Evolutionary conservation across 805 yeast species (phyloP), one percentile per base, ranked within the genome.

Genomic region (Ogataea henricii): DNA sequence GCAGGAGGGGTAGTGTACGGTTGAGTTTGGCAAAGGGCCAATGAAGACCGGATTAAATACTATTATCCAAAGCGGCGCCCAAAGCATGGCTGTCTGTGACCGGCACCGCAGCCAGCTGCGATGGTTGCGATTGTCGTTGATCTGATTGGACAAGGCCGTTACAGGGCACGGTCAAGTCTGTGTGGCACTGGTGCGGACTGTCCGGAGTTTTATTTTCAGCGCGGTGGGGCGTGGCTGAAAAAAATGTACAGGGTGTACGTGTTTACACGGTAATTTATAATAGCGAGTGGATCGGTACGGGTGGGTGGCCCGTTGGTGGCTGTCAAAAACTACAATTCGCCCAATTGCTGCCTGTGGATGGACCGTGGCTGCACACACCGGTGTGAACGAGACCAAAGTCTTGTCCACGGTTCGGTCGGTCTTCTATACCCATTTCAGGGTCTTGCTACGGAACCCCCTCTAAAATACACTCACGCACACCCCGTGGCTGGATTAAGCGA

Each of bases 11-110:
- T 43, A 43, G 46, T 43, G 46, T 36, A 36, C 46, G 8, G 40
- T 34, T 16, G 17, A 20, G 14, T 20, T 13, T n/a, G 16, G 8
- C 37, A 9, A 18, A 26, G 30, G 25, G 46, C 53, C 53, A 49
- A 49, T 49, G 39, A 46, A 40, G 45, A 43, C 34, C 47, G 38
- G 44, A 45, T 32, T 39, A 49, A 23, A 23, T 18, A 14, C 25
- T 17, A 39, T 39, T 39, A 39, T 39, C 21, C 22, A 34, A 18
- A 17, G 37, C 37, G 23, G 23, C 37, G 23, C 17, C 23, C 23
- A 17, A 34, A n/a, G 13, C 14, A 20, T 17, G 12, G 21, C 6
- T 17, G 33, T 26, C 17, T 16, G 16, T 3, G n/a, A 26, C 42
- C 42, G 33, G 33, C 16, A 13, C 42, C 30, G 42, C 42, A 26